Base-by-base conservation (phyloP, 108 stramenopile species). In the Nitzschia palea region DNA sequence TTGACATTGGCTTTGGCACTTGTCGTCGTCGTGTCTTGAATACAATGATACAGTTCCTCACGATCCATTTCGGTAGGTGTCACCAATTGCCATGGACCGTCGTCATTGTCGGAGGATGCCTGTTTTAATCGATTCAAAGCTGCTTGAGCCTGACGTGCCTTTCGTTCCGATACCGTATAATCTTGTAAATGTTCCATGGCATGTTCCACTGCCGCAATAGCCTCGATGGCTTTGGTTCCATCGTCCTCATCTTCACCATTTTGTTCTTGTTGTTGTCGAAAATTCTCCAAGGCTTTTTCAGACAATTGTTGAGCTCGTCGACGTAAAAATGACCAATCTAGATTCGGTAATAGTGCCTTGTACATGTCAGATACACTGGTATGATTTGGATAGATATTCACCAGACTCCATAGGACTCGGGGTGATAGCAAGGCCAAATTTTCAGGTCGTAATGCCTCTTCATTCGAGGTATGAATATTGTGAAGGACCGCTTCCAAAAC, bases 231-330 rank as follows among this genome's bases (percentile, higher is more conserved):
- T 44, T 26, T 65, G 27, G 77, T 62, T 30, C 73, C 80, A 44
- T 34, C 79, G 9, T 73, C 74, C 18, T 67, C 67, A 22, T 75
- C 51, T 48, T 71, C 58, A 25, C 17, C 47, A 5, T 30, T 57
- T 44, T 18, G 60, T 69, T 75, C 62, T 60, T 80, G 62, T 36
- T 69, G 54, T 68, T 93, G 91, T 25, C 85, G 81, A 57, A 83
- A 61, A 68, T 95, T 91, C 44, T 92, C 90, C 57, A 65, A 60
- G 0, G 94, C 94, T 77, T 95, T 95, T 57, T 86, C 94, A 44
- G 84, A 87, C 27, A 87, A 54, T 65, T 79, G 82, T 55, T 86
- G 81, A 30, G 77, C 83, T 44, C 89, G 79, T 22, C 86, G 80
- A 30, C 89, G 80, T 36, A 95, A 73, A 78, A 88, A 91, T 0